Evolutionary conservation across 2,329 filamentous ascomycete genomes (phyloP).

Genomic region (Pyricularia sp.): DNA sequence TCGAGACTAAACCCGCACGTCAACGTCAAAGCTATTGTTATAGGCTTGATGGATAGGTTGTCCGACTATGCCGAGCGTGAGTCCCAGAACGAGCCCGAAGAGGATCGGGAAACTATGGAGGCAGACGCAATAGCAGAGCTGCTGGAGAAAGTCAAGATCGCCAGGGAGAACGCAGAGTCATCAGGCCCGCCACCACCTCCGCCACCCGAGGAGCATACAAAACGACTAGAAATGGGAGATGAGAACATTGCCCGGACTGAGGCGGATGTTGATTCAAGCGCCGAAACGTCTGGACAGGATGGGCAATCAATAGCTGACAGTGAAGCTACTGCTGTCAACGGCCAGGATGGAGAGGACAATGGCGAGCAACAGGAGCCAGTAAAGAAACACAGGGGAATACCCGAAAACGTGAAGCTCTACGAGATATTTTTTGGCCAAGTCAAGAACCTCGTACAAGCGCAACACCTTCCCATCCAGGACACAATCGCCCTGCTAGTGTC

Average conservation of each 20-base stretch:
- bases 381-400: constrained; percentile 44
- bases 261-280: constrained; percentile 8
- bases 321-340: constrained; percentile 38
- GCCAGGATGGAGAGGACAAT: constrained; percentile 22
- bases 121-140: constrained; percentile 73
- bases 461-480: constrained; percentile 87
- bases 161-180: constrained; percentile 14
- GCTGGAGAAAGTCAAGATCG: constrained; percentile 67
- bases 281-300: constrained; percentile 20
- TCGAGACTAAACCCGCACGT: constrained; percentile 91
- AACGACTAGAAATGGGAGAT: constrained; percentile 14
- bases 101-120: constrained; percentile 69
- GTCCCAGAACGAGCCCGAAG: constrained; percentile 58
- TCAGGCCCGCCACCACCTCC: constrained; percentile 7
- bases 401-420: constrained; percentile 78
- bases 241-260: constrained; percentile 24
- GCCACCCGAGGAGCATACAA: constrained; percentile 11
- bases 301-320: constrained; percentile 35
- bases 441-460: constrained; percentile 82
- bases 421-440: constrained; percentile 97
- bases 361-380: constrained; percentile 13
- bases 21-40: constrained; percentile 96
- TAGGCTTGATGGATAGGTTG: constrained; percentile 92
- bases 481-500: constrained; percentile 93
- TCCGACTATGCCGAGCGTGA: constrained; percentile 93